Base-by-base conservation (phyloP, 768 basidiomycete species). In the Lyophyllum shimeji region DNA sequence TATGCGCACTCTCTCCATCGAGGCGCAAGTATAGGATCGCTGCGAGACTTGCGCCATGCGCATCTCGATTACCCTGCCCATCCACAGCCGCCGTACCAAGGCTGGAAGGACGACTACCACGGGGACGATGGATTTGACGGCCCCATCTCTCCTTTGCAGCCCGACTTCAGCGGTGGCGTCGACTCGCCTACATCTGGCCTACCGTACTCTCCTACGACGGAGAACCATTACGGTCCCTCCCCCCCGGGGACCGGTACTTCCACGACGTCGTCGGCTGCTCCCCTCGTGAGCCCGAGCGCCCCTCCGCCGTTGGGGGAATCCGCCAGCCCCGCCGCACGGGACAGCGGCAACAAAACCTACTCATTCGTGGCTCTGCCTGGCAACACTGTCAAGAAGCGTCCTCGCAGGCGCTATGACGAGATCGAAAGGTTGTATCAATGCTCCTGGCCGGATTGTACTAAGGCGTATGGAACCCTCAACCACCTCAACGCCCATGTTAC, bases 401-500 rank as follows among this genome's bases (percentile, higher is more conserved):
- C 90, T n/a, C 80, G 90, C 11, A 78, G 90, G 61, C 81, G 90
- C 43, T 92, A 91, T 71, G 95, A 98, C 69, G 95, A 98, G 80
- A 97, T 98, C 62, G 95, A 97, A 73, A 85, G 95, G 24, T 73
- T 96, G 50, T 98, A 98, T 68, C 82, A 83, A 53, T 98, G 95
- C 76, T 87, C 87, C 48, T 92, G 85, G 82, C 82, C 81, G 3
- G 79, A 84, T 43, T 87, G 85, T 60, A 79, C 84, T 53, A 96
- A 96, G 74, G 81, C 90, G 24, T 97, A 96, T 65, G 95, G 95
- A 27, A 97, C 95, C 3, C 79, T 98, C 47, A 98, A 99, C 69
- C 96, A 99, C 71, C 80, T 99, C 58, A 99, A 99, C 69, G 94
- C 95, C 27, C 96, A 99, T 70, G 93, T 98, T 55, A 89, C 87